phyloP scores from a whole-genome alignment of 192 early-diverging fungal genomes.

The Linnemannia elongata region DNA sequence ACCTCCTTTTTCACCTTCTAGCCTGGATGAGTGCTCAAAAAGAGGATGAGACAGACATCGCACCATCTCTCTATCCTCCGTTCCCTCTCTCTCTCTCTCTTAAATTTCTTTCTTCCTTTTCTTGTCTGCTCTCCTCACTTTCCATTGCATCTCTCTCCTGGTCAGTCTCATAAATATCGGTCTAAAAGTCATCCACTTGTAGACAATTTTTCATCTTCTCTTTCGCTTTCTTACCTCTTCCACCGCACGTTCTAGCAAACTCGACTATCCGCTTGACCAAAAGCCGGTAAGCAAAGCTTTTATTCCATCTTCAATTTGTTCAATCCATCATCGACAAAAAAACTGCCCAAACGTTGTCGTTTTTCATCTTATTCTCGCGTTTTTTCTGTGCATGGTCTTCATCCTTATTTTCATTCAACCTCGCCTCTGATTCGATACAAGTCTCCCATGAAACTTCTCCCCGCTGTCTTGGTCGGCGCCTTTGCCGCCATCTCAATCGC shows the following conservation, averaged over 20 bases:
- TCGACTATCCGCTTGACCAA: neutral
- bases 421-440: neutral
- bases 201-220: neutral
- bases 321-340: too few species aligned
- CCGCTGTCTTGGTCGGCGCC: neutral
- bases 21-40: neutral
- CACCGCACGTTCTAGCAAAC: neutral
- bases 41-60: neutral
- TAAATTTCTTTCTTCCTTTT: neutral
- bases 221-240: neutral
- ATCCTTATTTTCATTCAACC: neutral
- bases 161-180: neutral
- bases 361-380: neutral
- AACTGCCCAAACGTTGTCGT: too few species aligned
- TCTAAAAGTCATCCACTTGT: neutral
- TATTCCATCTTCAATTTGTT: too few species aligned
- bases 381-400: neutral
- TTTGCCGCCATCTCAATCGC: neutral
- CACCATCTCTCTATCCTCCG: neutral
- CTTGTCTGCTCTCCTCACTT: neutral
- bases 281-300: too few species aligned
- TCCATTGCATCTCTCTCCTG: neutral
- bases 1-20: neutral
- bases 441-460: neutral
- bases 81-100: neutral